Evolutionary conservation across 805 yeast genomes (phyloP).

Genomic region (Metschnikowia sp.): DNA sequence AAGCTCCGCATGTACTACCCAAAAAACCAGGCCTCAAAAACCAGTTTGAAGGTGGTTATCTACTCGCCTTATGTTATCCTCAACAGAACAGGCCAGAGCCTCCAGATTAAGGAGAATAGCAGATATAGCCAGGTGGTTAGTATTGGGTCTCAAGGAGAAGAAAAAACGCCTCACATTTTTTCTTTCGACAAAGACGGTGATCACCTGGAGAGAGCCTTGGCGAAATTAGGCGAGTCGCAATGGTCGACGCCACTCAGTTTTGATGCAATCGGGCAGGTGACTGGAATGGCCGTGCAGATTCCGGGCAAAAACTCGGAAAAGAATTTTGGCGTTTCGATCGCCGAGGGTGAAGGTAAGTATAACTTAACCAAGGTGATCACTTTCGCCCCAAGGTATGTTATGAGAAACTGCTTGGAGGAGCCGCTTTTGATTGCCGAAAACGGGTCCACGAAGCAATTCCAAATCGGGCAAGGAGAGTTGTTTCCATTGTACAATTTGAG

Average conservation of each 20-base stretch:
- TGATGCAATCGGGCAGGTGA: slow-evolving; percentile 84
- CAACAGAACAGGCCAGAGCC: slow-evolving; percentile 70
- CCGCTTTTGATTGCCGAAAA: slow-evolving; percentile 62
- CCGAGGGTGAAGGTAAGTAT: slow-evolving; percentile 86
- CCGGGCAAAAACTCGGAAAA: slow-evolving; percentile 55
- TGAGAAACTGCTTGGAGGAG: slow-evolving; percentile 58
- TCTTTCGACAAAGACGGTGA: slow-evolving; percentile 66
- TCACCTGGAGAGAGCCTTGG: slow-evolving; percentile 60
- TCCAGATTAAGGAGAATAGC: slow-evolving; percentile 56
- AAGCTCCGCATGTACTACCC: slow-evolving; percentile 63
- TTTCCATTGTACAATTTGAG: slow-evolving; percentile 65
- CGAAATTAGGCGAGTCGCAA: slow-evolving; percentile 64
- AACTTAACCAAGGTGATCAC: slow-evolving; percentile 72
- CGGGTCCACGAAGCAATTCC: slow-evolving; percentile 53
- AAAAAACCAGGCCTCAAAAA: slow-evolving; percentile 45
- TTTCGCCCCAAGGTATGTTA: slow-evolving; percentile 76
- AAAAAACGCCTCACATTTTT: slow-evolving; percentile 66
- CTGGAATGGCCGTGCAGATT: slow-evolving; percentile 48
- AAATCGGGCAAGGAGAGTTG: slow-evolving; percentile 45
- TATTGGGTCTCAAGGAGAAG: slow-evolving; percentile 14
- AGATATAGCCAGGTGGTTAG: slow-evolving; percentile 23
- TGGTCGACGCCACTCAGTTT: slow-evolving; percentile 76
- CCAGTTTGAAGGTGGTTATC: slow-evolving; percentile 65
- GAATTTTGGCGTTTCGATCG: slow-evolving; percentile 68
- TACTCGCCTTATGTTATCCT: slow-evolving; percentile 82